phyloP scores from a whole-genome alignment of 495 filamentous ascomycete species.

The Staphylotrichum tortipilum region DNA sequence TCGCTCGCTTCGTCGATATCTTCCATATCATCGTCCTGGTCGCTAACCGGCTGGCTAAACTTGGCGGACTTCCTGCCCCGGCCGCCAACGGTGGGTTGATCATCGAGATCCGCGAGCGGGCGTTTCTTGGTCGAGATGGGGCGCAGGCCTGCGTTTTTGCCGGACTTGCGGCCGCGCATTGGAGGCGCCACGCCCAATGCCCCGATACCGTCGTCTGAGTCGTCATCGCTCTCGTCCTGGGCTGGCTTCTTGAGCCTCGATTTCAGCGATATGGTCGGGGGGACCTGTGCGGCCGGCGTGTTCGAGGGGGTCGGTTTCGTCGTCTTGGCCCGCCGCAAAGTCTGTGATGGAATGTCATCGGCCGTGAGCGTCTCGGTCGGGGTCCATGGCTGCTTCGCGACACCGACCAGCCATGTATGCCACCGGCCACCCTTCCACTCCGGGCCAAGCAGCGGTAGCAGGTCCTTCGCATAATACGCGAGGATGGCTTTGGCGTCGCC shows the following conservation, averaged over 20 bases:
- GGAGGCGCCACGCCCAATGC: conserved; percentile 1
- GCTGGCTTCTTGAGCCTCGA: conserved; percentile 5
- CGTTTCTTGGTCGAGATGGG: conserved; percentile 24
- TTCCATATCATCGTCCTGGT: conserved; percentile 23
- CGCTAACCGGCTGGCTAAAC: conserved; percentile 26
- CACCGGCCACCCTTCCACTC: conserved; percentile 25
- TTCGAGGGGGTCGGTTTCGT: not conserved
- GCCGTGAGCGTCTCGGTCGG: conserved; percentile 16
- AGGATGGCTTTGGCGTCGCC: conserved; percentile 17
- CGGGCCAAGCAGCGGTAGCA: conserved; percentile 18
- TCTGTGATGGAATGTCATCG: conserved; percentile 20
- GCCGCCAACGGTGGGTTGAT: conserved; percentile 19
- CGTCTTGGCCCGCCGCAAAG: conserved; percentile 23
- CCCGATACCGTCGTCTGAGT: conserved; percentile 8
- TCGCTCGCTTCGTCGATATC: conserved; percentile 34
- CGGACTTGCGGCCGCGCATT: conserved; percentile 19
- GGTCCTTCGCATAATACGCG: conserved; percentile 27
- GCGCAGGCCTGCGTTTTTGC: conserved; percentile 30
- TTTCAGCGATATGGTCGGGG: not conserved
- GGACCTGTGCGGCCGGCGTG: not conserved
- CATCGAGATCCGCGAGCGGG: conserved; percentile 26
- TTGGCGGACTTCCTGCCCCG: conserved; percentile 18
- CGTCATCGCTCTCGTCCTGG: conserved; percentile 1
- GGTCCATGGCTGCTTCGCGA: conserved; percentile 10
- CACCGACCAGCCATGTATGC: conserved; percentile 20